Conservation (phyloP, 176 grass and related monocot genomes). For the Carex kokanica region DNA sequence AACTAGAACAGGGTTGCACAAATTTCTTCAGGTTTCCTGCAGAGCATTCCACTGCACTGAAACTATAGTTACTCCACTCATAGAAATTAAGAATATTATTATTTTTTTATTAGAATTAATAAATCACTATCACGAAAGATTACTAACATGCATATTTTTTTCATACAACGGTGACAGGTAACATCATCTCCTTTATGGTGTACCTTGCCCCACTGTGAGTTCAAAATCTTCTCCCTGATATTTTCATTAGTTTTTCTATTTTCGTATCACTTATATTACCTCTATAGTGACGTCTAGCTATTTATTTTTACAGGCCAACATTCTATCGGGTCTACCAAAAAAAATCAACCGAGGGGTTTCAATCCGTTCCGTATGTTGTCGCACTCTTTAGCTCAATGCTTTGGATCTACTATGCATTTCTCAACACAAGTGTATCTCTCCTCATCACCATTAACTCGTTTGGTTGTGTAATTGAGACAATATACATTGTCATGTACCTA, state of each 20-base stretch:
- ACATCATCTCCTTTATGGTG: constrained; percentile 82
- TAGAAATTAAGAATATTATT: background rate
- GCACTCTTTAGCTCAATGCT: constrained; percentile 80
- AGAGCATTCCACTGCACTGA: background rate
- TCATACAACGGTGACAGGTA: constrained; percentile 40
- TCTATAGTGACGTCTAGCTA: background rate
- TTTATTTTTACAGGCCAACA: constrained; percentile 47
- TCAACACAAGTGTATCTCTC: constrained; percentile 50
- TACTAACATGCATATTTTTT: constrained; percentile 7
- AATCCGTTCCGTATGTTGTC: constrained; percentile 83
- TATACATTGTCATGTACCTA: constrained; percentile 69
- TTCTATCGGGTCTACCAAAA: constrained; percentile 66
- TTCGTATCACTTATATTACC: background rate
- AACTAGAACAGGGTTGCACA: constrained; percentile 7
- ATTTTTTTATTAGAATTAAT: background rate
- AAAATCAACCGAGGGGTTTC: constrained; percentile 80
- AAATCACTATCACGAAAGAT: background rate
- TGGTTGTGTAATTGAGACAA: constrained; percentile 74
- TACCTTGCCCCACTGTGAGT: constrained; percentile 76
- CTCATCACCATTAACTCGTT: constrained; percentile 74
- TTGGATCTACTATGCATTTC: constrained; percentile 85
- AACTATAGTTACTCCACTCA: background rate
- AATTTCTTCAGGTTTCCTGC: background rate
- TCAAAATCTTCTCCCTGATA: background rate
- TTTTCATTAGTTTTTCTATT: background rate